Evolutionary conservation across 768 basidiomycete genomes (phyloP), one percentile per base, ranked within the genome.

Genomic region (Kondoa malvinella): DNA sequence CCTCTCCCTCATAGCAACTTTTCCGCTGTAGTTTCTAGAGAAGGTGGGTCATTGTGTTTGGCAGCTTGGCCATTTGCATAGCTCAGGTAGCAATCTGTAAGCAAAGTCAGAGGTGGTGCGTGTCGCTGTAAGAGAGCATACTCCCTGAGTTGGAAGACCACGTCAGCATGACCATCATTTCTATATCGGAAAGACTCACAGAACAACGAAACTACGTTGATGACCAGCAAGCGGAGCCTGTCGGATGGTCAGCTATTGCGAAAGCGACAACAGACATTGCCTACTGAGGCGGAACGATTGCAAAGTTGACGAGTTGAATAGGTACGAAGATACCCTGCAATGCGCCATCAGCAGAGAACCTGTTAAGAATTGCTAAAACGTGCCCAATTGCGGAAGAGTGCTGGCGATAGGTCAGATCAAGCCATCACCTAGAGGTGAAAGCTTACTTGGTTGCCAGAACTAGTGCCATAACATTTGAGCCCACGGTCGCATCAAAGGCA

Each of bases 301-400:
- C 78, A 73, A 90, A 91, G 77, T 91, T 91, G 79, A 88, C 79
- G 66, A 85, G 73, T 75, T 91, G 88, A 0, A 87, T 82, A 0
- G 88, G 88, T 33, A 85, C 80, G 21, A 50, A 50, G 40, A 50
- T 21, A 50, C 40, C 40, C 40, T 50, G 40, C 40, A 50, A 50
- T 50, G 12, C 40, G 12, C 40, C 8, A 50, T 8, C 40, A 50
- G 40, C 8, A 50, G 21, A 50, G 12, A 50, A 21, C 8, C 8
- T 50, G 12, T 50, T 50, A 50, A n/a, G n/a, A n/a, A n/a, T n/a
- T n/a, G n/a, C n/a, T n/a, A n/a, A n/a, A n/a, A n/a, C 21, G 12
- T 50, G 21, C 40, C 40, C 40, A 50, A 50, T 50, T 50, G 40
- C 40, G 40, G 40, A 50, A 50, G 40, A 50, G 40, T 21, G 40